A percentile compares a stretch with the other conserved stretches of the same genome.
These are phyloP conservation scores for Lindgomyces ingoldianus DNA, from an alignment of 495 filamentous ascomycete species.

Conservation along the genomic window DNA sequence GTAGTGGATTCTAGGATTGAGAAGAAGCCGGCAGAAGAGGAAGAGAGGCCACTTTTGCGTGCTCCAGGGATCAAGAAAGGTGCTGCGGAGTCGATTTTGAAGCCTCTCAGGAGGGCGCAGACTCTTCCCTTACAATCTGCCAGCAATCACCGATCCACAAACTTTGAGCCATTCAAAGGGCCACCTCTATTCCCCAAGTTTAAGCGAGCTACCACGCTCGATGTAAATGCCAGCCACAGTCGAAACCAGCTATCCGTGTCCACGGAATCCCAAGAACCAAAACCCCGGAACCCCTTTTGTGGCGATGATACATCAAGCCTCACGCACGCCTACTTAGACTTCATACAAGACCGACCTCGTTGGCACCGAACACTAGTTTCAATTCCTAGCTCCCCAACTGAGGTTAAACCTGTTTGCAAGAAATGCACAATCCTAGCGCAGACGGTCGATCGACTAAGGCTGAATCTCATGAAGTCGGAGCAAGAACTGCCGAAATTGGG, in stretches of 20 bases:
- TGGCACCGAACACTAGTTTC: no score
- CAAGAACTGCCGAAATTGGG: not conserved
- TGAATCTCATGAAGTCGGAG: constrained; percentile 3
- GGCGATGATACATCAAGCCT: not conserved
- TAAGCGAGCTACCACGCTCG: constrained; percentile 5
- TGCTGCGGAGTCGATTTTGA: not conserved
- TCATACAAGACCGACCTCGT: no score
- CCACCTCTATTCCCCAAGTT: constrained; percentile 14
- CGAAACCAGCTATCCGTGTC: not conserved
- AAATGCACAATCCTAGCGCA: constrained; percentile 5
- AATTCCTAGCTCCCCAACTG: no score
- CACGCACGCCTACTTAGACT: constrained; percentile 4
- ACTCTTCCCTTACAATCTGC: constrained; percentile 1
- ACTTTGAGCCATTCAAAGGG: constrained; percentile 18
- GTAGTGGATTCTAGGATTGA: not conserved
- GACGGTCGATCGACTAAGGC: not conserved
- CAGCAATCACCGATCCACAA: not conserved
- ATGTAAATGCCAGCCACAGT: not conserved
- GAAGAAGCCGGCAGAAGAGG: not conserved
- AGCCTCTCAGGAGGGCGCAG: not conserved
- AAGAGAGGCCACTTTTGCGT: constrained; percentile 1
- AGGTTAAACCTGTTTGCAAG: constrained; percentile 7
- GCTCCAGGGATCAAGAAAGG: constrained; percentile 13
- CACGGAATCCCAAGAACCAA: not conserved
- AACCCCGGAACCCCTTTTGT: not conserved